phyloP scores from a whole-genome alignment of 2,329 filamentous ascomycete genomes.

The Monilinia fructicola region DNA sequence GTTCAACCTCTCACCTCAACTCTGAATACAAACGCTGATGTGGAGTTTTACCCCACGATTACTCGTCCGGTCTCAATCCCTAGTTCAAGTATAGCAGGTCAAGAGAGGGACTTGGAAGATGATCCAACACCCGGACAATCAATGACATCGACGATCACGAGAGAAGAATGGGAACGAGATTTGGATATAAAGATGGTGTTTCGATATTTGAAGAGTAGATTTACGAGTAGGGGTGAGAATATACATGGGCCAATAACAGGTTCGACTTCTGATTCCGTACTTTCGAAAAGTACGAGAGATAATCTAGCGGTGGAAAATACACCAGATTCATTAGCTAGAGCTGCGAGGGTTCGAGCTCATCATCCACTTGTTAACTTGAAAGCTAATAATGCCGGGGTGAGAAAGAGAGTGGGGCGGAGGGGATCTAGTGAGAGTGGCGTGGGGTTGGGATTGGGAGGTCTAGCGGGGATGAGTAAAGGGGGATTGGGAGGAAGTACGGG shows the following conservation, averaged over 20 bases:
- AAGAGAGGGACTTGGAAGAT: constrained; percentile 25
- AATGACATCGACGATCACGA: constrained; percentile 27
- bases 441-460: constrained; percentile 47
- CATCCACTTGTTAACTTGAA: constrained; percentile 73
- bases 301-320: constrained; percentile 52
- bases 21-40: constrained; percentile 21
- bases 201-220: constrained; percentile 76
- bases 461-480: constrained; percentile 58
- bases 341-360: constrained; percentile 81
- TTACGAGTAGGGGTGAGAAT: constrained; percentile 48
- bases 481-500: neutral
- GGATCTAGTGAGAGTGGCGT: constrained; percentile 87
- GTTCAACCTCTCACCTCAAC: constrained; percentile 20
- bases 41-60: constrained; percentile 31
- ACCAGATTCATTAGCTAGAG: constrained; percentile 71
- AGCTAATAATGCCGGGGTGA: constrained; percentile 40
- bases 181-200: constrained; percentile 91
- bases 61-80: constrained; percentile 34
- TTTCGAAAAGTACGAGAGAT: constrained; percentile 42
- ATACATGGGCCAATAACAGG: too few relatives aligned
- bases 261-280: neutral
- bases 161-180: constrained; percentile 78
- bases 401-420: constrained; percentile 53
- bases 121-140: constrained; percentile 32
- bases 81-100: constrained; percentile 14